Conservation (phyloP, 495 filamentous ascomycete species). For the Aspergillus panamensis region DNA sequence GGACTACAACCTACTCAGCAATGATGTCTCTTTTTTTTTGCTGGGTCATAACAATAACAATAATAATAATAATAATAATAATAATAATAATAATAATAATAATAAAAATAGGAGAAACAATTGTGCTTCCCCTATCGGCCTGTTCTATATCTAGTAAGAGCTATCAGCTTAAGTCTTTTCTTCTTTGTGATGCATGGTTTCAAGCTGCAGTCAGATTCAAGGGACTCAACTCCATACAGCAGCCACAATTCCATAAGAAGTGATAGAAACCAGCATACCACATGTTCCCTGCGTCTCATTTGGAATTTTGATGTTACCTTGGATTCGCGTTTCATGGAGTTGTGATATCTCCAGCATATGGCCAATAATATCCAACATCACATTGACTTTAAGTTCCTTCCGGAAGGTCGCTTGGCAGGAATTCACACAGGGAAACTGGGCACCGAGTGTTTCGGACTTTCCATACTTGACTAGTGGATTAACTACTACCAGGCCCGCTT, state of each 20-base stretch:
- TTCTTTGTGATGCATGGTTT: conserved; percentile 1
- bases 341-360: background rate
- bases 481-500: no score
- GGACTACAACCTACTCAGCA: no score
- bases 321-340: background rate
- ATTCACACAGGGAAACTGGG: background rate
- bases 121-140: no score
- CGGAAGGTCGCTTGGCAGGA: background rate
- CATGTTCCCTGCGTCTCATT: background rate
- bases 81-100: no score
- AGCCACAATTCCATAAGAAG: background rate
- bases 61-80: no score
- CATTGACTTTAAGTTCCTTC: no score
- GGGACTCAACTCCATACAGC: background rate
- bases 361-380: conserved; percentile 1
- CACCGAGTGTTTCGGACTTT: conserved; percentile 1
- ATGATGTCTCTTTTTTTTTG: no score
- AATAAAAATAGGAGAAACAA: no score
- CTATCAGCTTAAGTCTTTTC: background rate
- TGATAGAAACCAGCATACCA: background rate
- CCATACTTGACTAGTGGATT: background rate
- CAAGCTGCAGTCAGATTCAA: conserved; percentile 2
- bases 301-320: conserved; percentile 1
- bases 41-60: no score
- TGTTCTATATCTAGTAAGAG: no score